Evolutionary conservation across 139 green algal genomes (phyloP).

Genomic region (Tetraselmis striata): DNA sequence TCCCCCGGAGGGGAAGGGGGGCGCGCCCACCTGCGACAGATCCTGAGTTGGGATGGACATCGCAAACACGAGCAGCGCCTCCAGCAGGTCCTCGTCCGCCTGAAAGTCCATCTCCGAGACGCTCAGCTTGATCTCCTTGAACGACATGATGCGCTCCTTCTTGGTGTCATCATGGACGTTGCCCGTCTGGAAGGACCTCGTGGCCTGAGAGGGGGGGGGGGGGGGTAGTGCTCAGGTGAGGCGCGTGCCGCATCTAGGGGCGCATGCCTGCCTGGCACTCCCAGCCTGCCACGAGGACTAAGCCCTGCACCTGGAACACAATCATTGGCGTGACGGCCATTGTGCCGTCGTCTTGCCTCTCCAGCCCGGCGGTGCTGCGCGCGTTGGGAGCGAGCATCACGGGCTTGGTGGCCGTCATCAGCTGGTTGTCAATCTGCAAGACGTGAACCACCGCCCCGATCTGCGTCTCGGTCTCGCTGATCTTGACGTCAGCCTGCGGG

Average conservation of each 20-base stretch:
- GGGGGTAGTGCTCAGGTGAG: too few species aligned
- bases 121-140: conserved; percentile 61
- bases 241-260: background rate
- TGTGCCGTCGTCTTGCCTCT: background rate
- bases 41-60: conserved; percentile 59
- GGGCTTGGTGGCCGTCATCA: conserved; percentile 66
- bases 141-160: conserved; percentile 55
- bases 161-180: too few species aligned
- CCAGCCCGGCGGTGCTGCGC: background rate
- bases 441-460: conserved; percentile 31
- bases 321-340: background rate
- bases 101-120: conserved; percentile 31
- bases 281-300: too few species aligned
- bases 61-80: conserved; percentile 64
- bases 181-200: background rate
- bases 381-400: conserved; percentile 62
- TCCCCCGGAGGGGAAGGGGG: background rate
- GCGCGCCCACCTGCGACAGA: conserved; percentile 37
- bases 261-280: too few species aligned
- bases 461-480: conserved; percentile 11
- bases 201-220: too few species aligned
- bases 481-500: background rate
- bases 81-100: conserved; percentile 65
- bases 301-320: background rate
- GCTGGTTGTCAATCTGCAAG: conserved; percentile 84